Base-by-base conservation (phyloP, 306 rosid genomes). In the Comarum palustre region DNA sequence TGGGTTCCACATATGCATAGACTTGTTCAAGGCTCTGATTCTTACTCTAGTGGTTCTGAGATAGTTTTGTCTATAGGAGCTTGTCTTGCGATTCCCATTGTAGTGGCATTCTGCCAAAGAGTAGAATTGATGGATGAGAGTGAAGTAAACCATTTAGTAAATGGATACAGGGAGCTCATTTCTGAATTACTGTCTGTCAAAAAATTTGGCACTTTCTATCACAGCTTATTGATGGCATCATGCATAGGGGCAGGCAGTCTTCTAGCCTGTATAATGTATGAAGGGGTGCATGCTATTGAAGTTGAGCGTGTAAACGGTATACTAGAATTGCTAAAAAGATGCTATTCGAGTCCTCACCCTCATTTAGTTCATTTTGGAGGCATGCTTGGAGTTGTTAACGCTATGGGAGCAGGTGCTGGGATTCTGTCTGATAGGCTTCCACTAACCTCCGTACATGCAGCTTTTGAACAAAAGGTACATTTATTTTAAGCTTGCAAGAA, bases 241-340 rank as follows among this genome's bases (percentile, higher is more conserved):
- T 94, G 98, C 68, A 69, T 83, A 69, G 98, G 98, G 82, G 94
- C 95, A 22, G 97, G 98, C 76, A 88, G 80, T 76, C 85, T 89
- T 63, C 79, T 94, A 81, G 84, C 87, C 58, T 83, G 87, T 60
- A 45, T 86, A 66, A 80, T 89, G 76, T 79, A 82, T 69, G 97
- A 88, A 78, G 95, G 98, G 73, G 85, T 94, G 76, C 87, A 80
- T 69, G 67, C 88, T 76, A 68, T 90, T 59, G 82, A 89, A 85
- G 83, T 71, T 82, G 90, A 84, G 74, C 69, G 64, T n/a, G 79
- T 94, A 58, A 87, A 88, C 80, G 77, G 55, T 77, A 75, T 91
- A 59, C 85, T 94, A 76, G 97, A 85, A 69, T 86, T 89, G 70
- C 91, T 88, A 73, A 85, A 77, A 80, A 91, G 82, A 60, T 94